Evolutionary conservation across 148 eudicot species (phyloP).

Genomic region (Silene latifolia): DNA sequence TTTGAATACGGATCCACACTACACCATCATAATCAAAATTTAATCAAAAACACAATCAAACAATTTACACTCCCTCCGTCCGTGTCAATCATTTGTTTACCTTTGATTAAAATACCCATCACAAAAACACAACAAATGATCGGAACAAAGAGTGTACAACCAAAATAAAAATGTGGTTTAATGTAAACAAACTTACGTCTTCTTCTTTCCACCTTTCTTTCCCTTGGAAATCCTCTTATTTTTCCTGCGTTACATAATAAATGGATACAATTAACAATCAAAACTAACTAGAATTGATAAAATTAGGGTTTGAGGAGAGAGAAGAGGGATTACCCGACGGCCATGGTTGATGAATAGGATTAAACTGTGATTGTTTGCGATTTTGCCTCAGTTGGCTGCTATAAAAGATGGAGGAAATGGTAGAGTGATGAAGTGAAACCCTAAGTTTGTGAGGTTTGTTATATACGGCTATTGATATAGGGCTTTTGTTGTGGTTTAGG

Average conservation of each 20-base stretch:
- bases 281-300: neutral
- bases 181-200: conserved; percentile 29
- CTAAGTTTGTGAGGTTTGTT: too few relatives aligned
- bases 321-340: conserved; percentile 24
- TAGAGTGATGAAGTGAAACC: too few relatives aligned
- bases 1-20: conserved; percentile 37
- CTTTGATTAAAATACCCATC: too few relatives aligned
- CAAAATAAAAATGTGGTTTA: too few relatives aligned
- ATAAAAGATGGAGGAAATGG: too few relatives aligned
- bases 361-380: neutral
- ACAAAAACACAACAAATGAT: neutral
- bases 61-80: neutral
- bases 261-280: neutral
- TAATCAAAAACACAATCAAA: neutral
- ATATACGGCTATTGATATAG: too few relatives aligned
- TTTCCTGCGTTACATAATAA: conserved; percentile 30
- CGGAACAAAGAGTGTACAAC: neutral
- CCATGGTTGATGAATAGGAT: conserved; percentile 13
- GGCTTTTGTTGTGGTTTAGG: too few relatives aligned
- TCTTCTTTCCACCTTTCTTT: conserved; percentile 70
- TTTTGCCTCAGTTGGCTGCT: too few relatives aligned
- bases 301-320: neutral
- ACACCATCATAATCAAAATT: neutral
- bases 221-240: conserved; percentile 69
- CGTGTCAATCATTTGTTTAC: too few relatives aligned